phyloP scores from a whole-genome alignment of 305 asterid genomes.

The Fraxinus sp. region DNA sequence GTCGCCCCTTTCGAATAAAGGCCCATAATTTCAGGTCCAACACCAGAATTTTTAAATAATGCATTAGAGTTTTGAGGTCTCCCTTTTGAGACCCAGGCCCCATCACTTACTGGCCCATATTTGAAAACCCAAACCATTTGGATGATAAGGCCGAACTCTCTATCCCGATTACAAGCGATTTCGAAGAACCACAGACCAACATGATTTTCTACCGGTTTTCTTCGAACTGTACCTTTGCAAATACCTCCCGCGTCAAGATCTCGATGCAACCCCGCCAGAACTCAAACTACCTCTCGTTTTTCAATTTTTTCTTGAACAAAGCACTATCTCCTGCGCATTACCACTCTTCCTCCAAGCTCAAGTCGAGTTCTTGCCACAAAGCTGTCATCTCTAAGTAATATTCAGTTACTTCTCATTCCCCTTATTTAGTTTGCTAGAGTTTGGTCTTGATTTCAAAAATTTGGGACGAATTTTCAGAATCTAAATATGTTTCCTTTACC shows the following conservation, averaged over 20 bases:
- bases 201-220: not conserved
- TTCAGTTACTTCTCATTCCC: not conserved
- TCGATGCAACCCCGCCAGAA: not conserved
- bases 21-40: not conserved
- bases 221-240: not conserved
- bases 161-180: not conserved
- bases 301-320: not conserved
- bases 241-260: not conserved
- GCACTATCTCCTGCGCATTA: not conserved
- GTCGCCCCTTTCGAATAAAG: not conserved
- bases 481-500: not conserved
- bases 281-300: not conserved
- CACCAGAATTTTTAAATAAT: too few species aligned
- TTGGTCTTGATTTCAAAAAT: not conserved
- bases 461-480: not conserved
- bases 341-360: not conserved
- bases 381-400: not conserved
- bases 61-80: too few species aligned
- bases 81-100: not conserved
- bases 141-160: not conserved
- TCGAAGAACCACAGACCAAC: not conserved
- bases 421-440: not conserved
- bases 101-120: not conserved
- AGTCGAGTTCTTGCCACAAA: not conserved
- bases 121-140: not conserved